A percentile compares a stretch with the other conserved stretches of the same genome.
Conservation (phyloP, 192 early-diverging fungal species). For the Gorgonomyces haynaldii region DNA sequence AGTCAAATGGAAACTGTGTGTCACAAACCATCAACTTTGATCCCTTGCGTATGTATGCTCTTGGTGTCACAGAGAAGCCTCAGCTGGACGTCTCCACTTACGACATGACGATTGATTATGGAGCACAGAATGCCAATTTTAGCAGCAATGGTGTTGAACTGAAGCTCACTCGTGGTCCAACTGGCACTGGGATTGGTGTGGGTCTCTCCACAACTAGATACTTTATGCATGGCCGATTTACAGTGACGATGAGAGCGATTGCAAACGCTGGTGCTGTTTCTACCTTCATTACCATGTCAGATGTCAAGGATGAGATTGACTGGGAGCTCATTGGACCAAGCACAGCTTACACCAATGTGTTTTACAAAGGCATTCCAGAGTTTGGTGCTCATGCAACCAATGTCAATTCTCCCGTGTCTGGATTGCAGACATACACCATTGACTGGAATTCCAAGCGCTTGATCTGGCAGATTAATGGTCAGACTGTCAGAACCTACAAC, state of each 20-base stretch:
- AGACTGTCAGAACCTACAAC: neutral
- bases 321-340: constrained; percentile 1
- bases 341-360: neutral
- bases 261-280: neutral
- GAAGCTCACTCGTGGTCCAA: too few species aligned
- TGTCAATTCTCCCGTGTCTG: neutral
- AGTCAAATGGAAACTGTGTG: too few species aligned
- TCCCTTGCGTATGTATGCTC: too few species aligned
- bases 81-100: too few species aligned
- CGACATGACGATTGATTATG: too few species aligned
- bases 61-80: too few species aligned
- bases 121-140: too few species aligned
- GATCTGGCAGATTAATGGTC: neutral
- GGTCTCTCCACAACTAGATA: neutral
- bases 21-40: too few species aligned
- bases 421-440: constrained; percentile 1
- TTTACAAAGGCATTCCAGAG: constrained; percentile 1
- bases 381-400: neutral
- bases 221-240: neutral
- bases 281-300: constrained; percentile 8
- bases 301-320: constrained; percentile 4
- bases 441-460: constrained; percentile 4
- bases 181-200: too few species aligned
- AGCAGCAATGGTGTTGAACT: too few species aligned
- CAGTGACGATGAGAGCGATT: neutral